Base-by-base conservation (phyloP, 208 protist genomes). In the Leishmania guyanensis region DNA sequence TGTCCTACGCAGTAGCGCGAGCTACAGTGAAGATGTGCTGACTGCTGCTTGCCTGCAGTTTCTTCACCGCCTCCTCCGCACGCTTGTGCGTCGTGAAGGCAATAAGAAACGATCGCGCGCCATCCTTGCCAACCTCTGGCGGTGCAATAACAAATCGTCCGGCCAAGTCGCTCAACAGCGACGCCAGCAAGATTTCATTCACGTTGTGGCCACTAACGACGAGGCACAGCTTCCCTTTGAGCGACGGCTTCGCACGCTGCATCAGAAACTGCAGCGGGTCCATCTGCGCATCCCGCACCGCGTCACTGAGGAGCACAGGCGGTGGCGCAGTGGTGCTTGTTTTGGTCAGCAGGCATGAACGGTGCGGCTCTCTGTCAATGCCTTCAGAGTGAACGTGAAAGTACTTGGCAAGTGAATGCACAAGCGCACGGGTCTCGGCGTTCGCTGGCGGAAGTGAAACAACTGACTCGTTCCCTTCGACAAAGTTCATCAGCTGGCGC, bases 321-420 rank as follows among this genome's bases (percentile, higher is more conserved):
- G 93, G 91, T 8, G 86, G 56, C 9, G 60, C 20, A 2, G 84
- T 93, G 65, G 82, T 82, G 46, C 83, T 53, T 8, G 88, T 94
- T 69, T 84, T 89, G 39, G 84, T 91, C 54, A 96, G 83, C 1
- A 94, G 56, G 39, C 85, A 91, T 1, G 86, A 86, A 5, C 93
- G 90, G 43, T 91, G 76, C 64, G 90, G 86, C 58, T 88, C 91
- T 29, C 33, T 29, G 84, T 95, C 93, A 9, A 92, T 80, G 69
- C 85, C 81, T 54, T 92, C 86, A 22, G 88, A 90, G 9, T 64
- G 68, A 26, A 97, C 80, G 73, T 90, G 82, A 79, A 92, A 97
- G 84, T 93, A 94, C 33, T 73, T 76, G 46, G 88, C 85, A 26
- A 95, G 82, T 9, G 84, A 80, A 76, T 97, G 93, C 22, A 93